phyloP scores from a whole-genome alignment of 768 basidiomycete genomes.

The Phallus indusiatus region DNA sequence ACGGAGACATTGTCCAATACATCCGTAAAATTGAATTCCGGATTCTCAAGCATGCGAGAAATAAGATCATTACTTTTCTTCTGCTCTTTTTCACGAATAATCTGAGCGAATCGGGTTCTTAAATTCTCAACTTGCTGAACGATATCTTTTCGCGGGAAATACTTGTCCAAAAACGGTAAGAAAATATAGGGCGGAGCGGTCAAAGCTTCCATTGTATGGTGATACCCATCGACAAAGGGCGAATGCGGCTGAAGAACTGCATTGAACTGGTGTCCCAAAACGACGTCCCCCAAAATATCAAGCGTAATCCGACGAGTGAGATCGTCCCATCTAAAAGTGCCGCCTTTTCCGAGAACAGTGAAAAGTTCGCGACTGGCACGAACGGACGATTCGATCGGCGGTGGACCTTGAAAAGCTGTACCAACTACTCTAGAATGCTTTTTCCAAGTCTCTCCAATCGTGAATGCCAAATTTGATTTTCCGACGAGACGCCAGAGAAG shows the following conservation, averaged over 20 bases:
- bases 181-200: constrained; percentile 26
- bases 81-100: constrained; percentile 22
- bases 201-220: constrained; percentile 27
- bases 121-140: constrained; percentile 24
- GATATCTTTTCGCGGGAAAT: constrained; percentile 21
- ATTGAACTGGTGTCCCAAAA: constrained; percentile 29
- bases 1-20: constrained; percentile 28
- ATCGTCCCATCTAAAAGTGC: constrained; percentile 22
- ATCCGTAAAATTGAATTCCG: constrained; percentile 25
- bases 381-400: constrained; percentile 27
- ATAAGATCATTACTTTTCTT: constrained; percentile 27
- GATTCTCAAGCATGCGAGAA: constrained; percentile 27
- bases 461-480: constrained; percentile 27
- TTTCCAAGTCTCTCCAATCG: constrained; percentile 31
- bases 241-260: constrained; percentile 22
- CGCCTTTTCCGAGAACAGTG: constrained; percentile 22
- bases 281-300: constrained; percentile 28
- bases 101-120: constrained; percentile 18
- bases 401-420: constrained; percentile 24
- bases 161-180: constrained; percentile 23
- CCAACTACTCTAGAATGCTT: constrained; percentile 27
- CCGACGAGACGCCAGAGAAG: constrained; percentile 29
- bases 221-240: constrained; percentile 28
- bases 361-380: constrained; percentile 24
- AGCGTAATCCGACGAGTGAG: constrained; percentile 23